These are phyloP conservation scores for Carex cristatella DNA, from an alignment of 176 grass and related monocot genomes.

Conservation along the genomic window DNA sequence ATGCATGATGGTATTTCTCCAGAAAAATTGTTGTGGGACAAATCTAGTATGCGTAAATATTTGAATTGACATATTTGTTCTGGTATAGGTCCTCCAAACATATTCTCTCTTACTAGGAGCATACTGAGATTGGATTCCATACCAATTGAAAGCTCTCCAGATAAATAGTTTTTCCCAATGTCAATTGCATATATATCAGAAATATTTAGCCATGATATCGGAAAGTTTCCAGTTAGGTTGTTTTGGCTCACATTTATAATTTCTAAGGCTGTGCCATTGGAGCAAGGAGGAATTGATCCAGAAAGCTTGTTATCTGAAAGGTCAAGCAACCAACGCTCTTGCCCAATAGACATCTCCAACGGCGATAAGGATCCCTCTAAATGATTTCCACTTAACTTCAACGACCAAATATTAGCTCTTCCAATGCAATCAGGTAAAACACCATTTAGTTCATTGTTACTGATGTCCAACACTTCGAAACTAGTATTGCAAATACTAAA, in stretches of 20 bases:
- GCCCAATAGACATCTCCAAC: not conserved
- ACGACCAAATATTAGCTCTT: not conserved
- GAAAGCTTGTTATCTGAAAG: too few species aligned
- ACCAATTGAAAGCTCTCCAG: not conserved
- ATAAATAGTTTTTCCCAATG: not conserved
- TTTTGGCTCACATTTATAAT: slow-evolving; percentile 1
- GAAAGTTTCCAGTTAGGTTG: not conserved
- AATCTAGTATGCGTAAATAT: not conserved
- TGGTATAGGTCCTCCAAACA: slow-evolving; percentile 8
- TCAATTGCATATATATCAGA: not conserved
- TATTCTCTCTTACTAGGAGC: not conserved
- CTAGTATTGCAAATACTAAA: not conserved
- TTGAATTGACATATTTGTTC: not conserved
- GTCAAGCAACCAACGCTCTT: too few species aligned
- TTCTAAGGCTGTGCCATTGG: not conserved
- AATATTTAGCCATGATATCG: not conserved
- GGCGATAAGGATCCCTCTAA: not conserved
- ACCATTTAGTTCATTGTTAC: not conserved
- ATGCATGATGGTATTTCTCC: slow-evolving; percentile 34
- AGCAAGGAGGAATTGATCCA: too few species aligned
- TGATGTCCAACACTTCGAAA: not conserved
- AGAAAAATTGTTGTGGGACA: not conserved
- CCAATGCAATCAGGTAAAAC: not conserved
- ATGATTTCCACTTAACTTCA: not conserved
- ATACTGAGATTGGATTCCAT: not conserved